phyloP scores from a whole-genome alignment of 495 filamentous ascomycete species.

The Glarea lozoyensis region DNA sequence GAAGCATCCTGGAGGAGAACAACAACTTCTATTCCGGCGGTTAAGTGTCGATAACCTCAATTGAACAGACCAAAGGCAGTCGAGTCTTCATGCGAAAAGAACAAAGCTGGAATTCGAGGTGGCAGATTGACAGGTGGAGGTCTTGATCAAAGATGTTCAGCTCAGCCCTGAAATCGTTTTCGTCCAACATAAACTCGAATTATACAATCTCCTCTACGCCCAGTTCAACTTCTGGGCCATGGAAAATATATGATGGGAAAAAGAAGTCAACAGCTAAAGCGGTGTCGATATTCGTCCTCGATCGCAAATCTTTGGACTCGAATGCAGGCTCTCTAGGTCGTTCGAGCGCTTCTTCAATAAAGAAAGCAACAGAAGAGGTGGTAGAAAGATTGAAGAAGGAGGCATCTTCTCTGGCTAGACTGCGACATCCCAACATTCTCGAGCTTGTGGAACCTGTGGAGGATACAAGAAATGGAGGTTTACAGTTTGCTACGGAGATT shows the following conservation, averaged over 20 bases:
- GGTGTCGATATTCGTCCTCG: conserved; percentile 91
- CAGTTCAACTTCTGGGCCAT: conserved; percentile 71
- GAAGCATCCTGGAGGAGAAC: no score
- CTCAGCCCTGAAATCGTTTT: conserved; percentile 83
- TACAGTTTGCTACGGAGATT: conserved; percentile 92
- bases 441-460: conserved; percentile 94
- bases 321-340: conserved; percentile 39
- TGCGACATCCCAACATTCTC: conserved; percentile 85
- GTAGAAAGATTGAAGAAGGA: conserved; percentile 86
- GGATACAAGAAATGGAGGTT: conserved; percentile 78
- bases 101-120: background rate
- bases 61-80: background rate
- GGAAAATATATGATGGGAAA: conserved; percentile 96
- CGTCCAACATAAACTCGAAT: conserved; percentile 77
- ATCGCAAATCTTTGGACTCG: conserved; percentile 72
- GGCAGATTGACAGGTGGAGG: conserved; percentile 2
- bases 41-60: no score
- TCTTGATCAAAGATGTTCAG: conserved; percentile 22
- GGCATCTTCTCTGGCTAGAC: conserved; percentile 72
- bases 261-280: conserved; percentile 85
- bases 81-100: background rate
- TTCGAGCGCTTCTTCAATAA: conserved; percentile 58
- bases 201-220: conserved; percentile 69
- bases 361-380: conserved; percentile 76
- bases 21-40: no score